Evolutionary conservation across 768 basidiomycete genomes (phyloP), one percentile per base, ranked within the genome.

Genomic region (Udeniomyces megalosporus): DNA sequence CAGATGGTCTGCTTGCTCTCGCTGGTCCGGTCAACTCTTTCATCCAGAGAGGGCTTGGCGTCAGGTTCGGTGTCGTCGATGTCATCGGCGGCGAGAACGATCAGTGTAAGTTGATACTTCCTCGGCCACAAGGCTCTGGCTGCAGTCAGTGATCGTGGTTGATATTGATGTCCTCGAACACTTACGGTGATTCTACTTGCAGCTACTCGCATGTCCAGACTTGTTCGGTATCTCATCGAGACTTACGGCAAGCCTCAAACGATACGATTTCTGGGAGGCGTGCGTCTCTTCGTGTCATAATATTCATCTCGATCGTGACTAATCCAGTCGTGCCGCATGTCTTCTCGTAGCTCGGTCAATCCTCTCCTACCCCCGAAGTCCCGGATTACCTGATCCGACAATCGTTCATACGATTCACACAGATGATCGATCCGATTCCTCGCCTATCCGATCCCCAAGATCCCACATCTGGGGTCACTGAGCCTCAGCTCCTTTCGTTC

Each of bases 41-140:
- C 70, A 82, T 97, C 56, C 75, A 80, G 31, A 78, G 88, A 35
- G 79, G 78, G 17, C 76, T 88, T 48, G 88, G 91, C 0, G 79
- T 90, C 66, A 78, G 88, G 20, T 90, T 91, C 71, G 93, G 93
- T 14, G 70, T 96, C 51, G 88, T 92, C 1, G 91, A 89, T 1
- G 74, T 82, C 35, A 71, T 82, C 2, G 81, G 83, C 60, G 77
- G 72, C 0, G 76, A 77, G 10, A 75, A 81, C 24, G 75, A 76
- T 74, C 62, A 38, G 22, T 44, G 53, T 66, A 35, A 57, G 60
- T 35, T 5, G n/a, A n/a, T 52, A 34, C 24, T 26, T 44, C 66
- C 4, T 67, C 67, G n/a, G n/a, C n/a, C n/a, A n/a, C n/a, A n/a
- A n/a, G n/a, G n/a, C n/a, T n/a, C n/a, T n/a, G n/a, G n/a, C n/a